Conservation (phyloP, 2,329 filamentous ascomycete genomes). For the Penicillium sp. region DNA sequence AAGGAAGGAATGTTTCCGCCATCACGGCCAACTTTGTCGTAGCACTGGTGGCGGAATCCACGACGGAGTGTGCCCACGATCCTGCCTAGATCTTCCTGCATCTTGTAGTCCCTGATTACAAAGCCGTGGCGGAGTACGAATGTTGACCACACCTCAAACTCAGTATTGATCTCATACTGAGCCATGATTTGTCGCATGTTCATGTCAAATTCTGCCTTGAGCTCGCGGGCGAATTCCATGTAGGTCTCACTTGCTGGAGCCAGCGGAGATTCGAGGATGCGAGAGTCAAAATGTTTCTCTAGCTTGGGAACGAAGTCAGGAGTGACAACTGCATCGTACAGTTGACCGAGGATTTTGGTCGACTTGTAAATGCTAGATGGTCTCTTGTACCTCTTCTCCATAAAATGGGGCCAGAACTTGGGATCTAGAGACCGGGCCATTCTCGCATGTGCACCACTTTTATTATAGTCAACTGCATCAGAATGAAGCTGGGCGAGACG, state of each 20-base stretch:
- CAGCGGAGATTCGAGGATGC: conserved; percentile 64
- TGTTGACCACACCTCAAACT: conserved; percentile 88
- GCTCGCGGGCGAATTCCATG: conserved; percentile 57
- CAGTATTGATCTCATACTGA: conserved; percentile 76
- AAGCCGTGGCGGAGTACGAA: conserved; percentile 76
- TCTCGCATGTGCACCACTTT: conserved; percentile 75
- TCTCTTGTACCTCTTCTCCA: conserved; percentile 62
- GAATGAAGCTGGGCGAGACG: conserved; percentile 79
- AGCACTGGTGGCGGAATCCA: conserved; percentile 66
- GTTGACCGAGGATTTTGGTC: conserved; percentile 67
- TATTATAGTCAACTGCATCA: conserved; percentile 88
- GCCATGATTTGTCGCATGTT: conserved; percentile 76
- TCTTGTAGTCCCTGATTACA: conserved; percentile 75
- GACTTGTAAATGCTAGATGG: conserved; percentile 62
- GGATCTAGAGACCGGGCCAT: conserved; percentile 64
- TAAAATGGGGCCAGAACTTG: conserved; percentile 76
- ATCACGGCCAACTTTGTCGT: conserved; percentile 60
- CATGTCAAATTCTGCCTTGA: conserved; percentile 78
- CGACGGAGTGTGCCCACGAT: conserved; percentile 66
- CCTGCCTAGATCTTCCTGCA: conserved; percentile 75
- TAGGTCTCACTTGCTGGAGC: conserved; percentile 51
- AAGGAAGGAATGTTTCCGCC: conserved; percentile 65
- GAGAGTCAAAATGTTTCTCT: conserved; percentile 68
- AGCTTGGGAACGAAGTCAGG: conserved; percentile 73
- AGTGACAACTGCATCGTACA: conserved; percentile 73